Evolutionary conservation across 495 filamentous ascomycete genomes (phyloP), one percentile per base, ranked within the genome.

Genomic region (Glutinoglossum americanum): DNA sequence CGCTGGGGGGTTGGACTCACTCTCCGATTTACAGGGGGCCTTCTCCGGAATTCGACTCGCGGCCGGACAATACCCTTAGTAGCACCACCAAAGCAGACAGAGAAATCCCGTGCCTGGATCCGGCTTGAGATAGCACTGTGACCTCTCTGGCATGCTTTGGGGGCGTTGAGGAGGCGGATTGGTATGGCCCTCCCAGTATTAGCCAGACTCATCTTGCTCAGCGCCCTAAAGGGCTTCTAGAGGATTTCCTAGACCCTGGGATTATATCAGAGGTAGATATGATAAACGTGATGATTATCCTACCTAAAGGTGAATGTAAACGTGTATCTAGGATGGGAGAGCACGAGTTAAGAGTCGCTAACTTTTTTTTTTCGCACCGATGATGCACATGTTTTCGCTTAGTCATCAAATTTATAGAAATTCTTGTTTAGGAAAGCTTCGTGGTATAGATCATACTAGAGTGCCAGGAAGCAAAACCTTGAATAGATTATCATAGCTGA

Each of bases 121-220:
- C 27, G 60, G 33, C 64, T 56, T 47, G 32, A 56, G 28, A 55
- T 56, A 62, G 8, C 47, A 49, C 23, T 25, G n/a, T 13, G n/a
- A 23, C 55, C 51, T 45, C 57, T 62, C 26, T 59, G 60, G 55
- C 55, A 37, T 15, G 64, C 45, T 28, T 39, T 57, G 19, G 62
- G 58, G 35, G 47, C 56, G 47, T 54, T 49, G 15, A 65, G 47
- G 17, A 64, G 59, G 37, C 64, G 69, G 35, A 63, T 53, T 10
- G 65, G 64, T 19, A 61, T 51, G 53, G 61, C 63, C 57, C 60
- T 67, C 23, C 56, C 60, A 21, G 67, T 63, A 51, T 57, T 63
- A 44, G 62, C 61, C 49, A 64, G 47, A 60, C 62, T 70, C 69
- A 71, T 72, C 17, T 98, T 98, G 62, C 95, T 74, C n/a, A 84